Base-by-base conservation (phyloP, 257 asterid genomes). In the Catharanthus roseus region DNA sequence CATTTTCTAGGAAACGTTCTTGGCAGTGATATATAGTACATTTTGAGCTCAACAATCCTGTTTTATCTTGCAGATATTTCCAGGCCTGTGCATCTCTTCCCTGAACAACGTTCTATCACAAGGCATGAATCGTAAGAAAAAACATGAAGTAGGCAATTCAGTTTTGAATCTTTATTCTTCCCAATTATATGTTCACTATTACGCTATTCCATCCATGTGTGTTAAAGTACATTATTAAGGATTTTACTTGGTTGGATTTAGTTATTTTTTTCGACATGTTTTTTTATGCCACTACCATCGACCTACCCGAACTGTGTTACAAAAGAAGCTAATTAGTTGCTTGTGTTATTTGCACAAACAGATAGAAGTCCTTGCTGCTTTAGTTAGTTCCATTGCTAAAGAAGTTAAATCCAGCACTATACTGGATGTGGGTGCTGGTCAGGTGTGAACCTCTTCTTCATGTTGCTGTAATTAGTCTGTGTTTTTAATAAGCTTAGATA, bases 51-150 rank as follows among this genome's bases (percentile, higher is more conserved):
- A 31, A 60, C 19, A 28, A 54, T 23, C 6, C 11, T 76, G 49
- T 67, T 68, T 69, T 73, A 70, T 18, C 54, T 67, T 77, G 80
- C 89, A 92, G 96, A 90, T 78, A 85, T 87, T 87, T 79, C 87
- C 89, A 39, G 89, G 92, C 60, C 69, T 86, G 78, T 78, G 71
- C 47, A 73, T 70, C 65, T 75, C 83, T 57, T 82, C 86, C 31
- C 78, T 92, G 77, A 86, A 85, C 77, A 86, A 69, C 41, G 95
- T 92, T 81, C 79, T 92, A 56, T 54, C 95, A 67, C 97, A 92
- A 84, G 98, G 97, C 78, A 92, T 92, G 98, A 92, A 87, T 77
- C 86, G 79, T 78, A 92, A 92, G 96, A 92, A 92, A 84, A 90
- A 86, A 68, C 98, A 92, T 65, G 98, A 92, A 87, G 97, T 92